Conservation (phyloP, 75 land plant genomes). For the Pinus taeda region DNA sequence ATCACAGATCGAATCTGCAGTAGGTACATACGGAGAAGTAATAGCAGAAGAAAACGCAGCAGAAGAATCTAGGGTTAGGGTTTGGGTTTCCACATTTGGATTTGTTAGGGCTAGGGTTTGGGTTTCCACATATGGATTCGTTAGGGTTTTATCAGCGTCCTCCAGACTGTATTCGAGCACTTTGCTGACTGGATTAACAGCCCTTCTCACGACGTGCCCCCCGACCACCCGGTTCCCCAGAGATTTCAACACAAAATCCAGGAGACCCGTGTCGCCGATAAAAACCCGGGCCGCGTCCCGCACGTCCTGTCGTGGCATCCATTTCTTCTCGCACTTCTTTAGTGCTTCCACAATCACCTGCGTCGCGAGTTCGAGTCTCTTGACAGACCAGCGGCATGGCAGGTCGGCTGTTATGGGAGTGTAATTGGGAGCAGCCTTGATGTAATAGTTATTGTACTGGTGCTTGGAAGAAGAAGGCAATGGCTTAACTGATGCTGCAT, state of each 20-base stretch:
- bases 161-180: slow-evolving; percentile 67
- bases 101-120: not conserved
- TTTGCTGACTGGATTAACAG: slow-evolving; percentile 52
- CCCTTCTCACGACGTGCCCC: slow-evolving; percentile 42
- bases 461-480: slow-evolving; percentile 1
- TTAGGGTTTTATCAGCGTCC: slow-evolving; percentile 12
- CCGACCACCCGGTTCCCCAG: slow-evolving; percentile 71
- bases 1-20: too few relatives aligned
- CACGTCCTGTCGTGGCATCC: slow-evolving; percentile 79
- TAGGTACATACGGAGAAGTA: too few relatives aligned
- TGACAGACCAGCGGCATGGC: slow-evolving; percentile 74
- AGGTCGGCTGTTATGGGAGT: not conserved
- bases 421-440: slow-evolving; percentile 1
- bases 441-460: slow-evolving; percentile 5
- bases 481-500: not conserved
- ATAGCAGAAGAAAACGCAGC: not conserved
- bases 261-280: slow-evolving; percentile 90
- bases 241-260: slow-evolving; percentile 86
- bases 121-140: not conserved
- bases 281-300: slow-evolving; percentile 72
- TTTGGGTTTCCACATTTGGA: not conserved
- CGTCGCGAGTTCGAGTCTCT: slow-evolving; percentile 65
- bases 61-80: not conserved
- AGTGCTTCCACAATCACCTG: slow-evolving; percentile 77
- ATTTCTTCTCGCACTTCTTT: slow-evolving; percentile 28